Evolutionary conservation across 192 early-diverging fungal species (phyloP), one percentile per base, ranked within the genome.

Genomic region (Oehlia diaphana): DNA sequence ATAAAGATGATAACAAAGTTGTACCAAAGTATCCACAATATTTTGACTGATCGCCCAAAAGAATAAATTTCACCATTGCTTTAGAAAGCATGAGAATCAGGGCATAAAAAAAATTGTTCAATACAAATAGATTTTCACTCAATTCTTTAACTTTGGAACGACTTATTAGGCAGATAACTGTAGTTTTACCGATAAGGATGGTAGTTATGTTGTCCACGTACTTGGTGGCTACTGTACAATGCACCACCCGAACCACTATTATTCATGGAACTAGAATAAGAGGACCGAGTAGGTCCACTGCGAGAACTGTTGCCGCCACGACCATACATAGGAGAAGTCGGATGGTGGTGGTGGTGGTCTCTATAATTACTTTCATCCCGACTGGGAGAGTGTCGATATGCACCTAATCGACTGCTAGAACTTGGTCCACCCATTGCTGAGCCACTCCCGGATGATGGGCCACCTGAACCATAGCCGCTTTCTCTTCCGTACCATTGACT

Each of bases 121-220:
- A 47, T 47, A 47, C 44, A 12, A 47, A 47, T 44, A 44, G 7
- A 58, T 58, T 58, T 58, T 58, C 53, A 14, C 50, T 14, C 4
- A 44, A 0, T 44, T 14, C 14, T 58, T 58, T 14, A 58, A 4
- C 9, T 47, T 47, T 12, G 53, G 19, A 58, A 58, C 19, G 6
- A 19, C 19, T 58, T 58, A 58, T 58, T 58, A 58, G 6, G 19
- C 6, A 19, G 53, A 21, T 58, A 19, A 19, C 5, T 0, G 53
- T 65, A 65, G 2, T 72, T 72, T 77, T 63, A 77, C 47, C 81
- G 75, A 26, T 87, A 87, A 13, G 86, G 86, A 64, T 83, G 84
- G 63, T 87, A 84, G 58, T 83, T 83, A 67, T 77, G 78, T 63
- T 78, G 79, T 19, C 82, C 84, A 16, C 83, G 81, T 31, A 83